Evolutionary conservation across 1,139 yeast species (phyloP).

Genomic region (Suhomyces anneliseae): DNA sequence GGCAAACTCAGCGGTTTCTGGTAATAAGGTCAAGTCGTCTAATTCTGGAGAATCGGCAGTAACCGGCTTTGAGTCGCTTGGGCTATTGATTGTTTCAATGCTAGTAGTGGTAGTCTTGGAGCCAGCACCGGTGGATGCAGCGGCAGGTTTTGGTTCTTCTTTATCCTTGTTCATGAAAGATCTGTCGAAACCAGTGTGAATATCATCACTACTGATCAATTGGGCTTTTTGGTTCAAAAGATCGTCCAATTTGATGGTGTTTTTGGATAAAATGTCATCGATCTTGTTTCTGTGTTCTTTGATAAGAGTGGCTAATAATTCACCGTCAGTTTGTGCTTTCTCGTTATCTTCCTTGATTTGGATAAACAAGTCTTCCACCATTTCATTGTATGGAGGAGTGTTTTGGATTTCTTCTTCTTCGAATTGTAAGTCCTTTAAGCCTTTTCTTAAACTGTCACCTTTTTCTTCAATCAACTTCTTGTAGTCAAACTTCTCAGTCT

Average conservation of each 20-base stretch:
- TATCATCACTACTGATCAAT: conserved; percentile 86
- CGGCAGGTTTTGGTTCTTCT: conserved; percentile 15
- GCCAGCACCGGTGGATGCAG: neutral
- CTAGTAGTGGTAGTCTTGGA: conserved; percentile 20
- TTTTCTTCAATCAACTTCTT: conserved; percentile 35
- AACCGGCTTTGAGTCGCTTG: conserved; percentile 7
- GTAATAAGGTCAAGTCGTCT: conserved; percentile 40
- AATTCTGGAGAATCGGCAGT: conserved; percentile 27
- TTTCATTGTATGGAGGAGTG: conserved; percentile 83
- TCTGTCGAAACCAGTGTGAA: conserved; percentile 91
- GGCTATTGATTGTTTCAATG: conserved; percentile 31
- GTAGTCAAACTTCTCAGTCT: conserved; percentile 52
- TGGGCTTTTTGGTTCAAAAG: conserved; percentile 68
- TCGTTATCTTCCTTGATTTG: conserved; percentile 68
- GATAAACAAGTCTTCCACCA: conserved; percentile 84
- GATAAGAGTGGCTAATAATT: conserved; percentile 37
- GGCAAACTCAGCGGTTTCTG: conserved; percentile 69
- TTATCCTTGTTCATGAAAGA: conserved; percentile 68
- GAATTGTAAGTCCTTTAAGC: conserved; percentile 42
- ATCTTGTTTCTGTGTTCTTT: conserved; percentile 70
- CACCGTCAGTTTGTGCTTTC: conserved; percentile 32
- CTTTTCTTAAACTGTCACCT: conserved; percentile 42
- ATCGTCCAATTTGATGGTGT: conserved; percentile 59
- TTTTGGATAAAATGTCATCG: conserved; percentile 60
- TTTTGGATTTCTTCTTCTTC: conserved; percentile 56